phyloP scores from a whole-genome alignment of 192 early-diverging fungal species.

The Coemansia sp. region DNA sequence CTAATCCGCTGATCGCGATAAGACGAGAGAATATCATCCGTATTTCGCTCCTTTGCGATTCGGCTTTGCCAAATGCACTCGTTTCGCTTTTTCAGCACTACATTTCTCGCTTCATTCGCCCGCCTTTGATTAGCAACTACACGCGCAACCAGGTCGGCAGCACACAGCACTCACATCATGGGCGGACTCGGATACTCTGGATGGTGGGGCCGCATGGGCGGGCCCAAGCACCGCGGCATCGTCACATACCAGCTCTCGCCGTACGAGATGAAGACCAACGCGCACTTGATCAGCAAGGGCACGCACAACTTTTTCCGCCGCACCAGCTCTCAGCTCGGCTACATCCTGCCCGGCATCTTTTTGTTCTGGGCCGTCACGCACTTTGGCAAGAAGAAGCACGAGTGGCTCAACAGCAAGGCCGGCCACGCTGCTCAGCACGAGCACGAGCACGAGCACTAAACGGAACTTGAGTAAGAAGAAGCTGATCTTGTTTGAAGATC shows the following conservation, averaged over 20 bases:
- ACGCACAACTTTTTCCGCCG: constrained; percentile 53
- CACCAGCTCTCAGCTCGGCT: constrained; percentile 37
- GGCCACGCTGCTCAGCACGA: constrained; percentile 37
- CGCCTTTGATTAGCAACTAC: background rate
- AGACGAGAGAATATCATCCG: background rate
- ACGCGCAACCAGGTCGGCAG: background rate
- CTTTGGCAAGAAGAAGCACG: constrained; percentile 51
- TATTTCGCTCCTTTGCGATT: background rate
- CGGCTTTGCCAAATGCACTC: too few species aligned
- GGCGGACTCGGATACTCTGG: constrained; percentile 51
- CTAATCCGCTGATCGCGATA: background rate
- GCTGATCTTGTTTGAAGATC: too few species aligned
- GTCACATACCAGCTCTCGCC: constrained; percentile 55
- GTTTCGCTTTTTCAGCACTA: too few species aligned
- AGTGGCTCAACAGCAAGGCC: constrained; percentile 52
- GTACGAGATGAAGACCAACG: constrained; percentile 54
- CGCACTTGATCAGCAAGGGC: constrained; percentile 49
- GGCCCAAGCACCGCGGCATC: constrained; percentile 50
- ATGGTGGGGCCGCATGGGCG: constrained; percentile 51
- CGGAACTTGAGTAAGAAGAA: too few species aligned
- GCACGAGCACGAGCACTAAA: constrained; percentile 27
- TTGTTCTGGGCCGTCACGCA: constrained; percentile 44
- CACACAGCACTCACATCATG: constrained; percentile 10
- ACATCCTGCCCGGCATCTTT: constrained; percentile 43
- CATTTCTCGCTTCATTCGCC: background rate